These are phyloP conservation scores for Pseudocercospora ulei DNA, from an alignment of 2,329 filamentous ascomycete genomes.

Conservation along the genomic window DNA sequence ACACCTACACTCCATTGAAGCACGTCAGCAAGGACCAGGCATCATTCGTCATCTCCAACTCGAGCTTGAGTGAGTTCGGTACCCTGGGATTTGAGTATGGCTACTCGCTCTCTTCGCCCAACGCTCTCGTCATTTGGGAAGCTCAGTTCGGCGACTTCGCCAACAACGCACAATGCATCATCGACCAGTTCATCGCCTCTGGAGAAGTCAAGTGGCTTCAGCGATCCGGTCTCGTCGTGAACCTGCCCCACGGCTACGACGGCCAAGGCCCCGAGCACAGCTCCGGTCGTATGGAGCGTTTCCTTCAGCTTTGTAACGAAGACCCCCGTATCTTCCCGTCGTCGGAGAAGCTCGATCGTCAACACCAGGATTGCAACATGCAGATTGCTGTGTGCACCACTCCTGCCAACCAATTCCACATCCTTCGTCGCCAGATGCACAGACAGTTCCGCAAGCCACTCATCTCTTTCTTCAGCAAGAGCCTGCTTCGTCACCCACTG, in stretches of 20 bases:
- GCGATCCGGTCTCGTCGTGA: conserved; percentile 91
- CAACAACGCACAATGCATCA: conserved; percentile 98
- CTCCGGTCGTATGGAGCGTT: conserved; percentile 92
- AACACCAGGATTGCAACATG: conserved; percentile 99
- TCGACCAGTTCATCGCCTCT: conserved; percentile 96
- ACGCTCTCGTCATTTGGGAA: conserved; percentile 98
- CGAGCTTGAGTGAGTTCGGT: conserved; percentile 66
- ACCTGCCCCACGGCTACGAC: conserved; percentile 93
- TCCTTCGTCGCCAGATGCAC: conserved; percentile 94
- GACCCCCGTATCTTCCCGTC: conserved; percentile 88
- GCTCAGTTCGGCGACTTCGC: conserved; percentile 99
- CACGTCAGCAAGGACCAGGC: conserved; percentile 83
- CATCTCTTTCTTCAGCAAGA: conserved; percentile 97
- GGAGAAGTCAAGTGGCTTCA: conserved; percentile 99
- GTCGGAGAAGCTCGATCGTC: conserved; percentile 79
- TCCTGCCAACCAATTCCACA: conserved; percentile 91
- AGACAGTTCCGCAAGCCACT: conserved; percentile 98
- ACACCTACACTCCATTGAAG: conserved; percentile 85
- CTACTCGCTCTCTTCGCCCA: conserved; percentile 92
- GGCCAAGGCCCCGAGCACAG: conserved; percentile 98
- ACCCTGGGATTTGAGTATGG: conserved; percentile 94
- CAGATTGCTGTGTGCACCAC: conserved; percentile 97
- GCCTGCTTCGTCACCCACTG: conserved; percentile 84
- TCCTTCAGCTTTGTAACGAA: conserved; percentile 93
- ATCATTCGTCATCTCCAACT: conserved; percentile 95